phyloP scores from a whole-genome alignment of 139 green algal species.

The Micromonas commoda region DNA sequence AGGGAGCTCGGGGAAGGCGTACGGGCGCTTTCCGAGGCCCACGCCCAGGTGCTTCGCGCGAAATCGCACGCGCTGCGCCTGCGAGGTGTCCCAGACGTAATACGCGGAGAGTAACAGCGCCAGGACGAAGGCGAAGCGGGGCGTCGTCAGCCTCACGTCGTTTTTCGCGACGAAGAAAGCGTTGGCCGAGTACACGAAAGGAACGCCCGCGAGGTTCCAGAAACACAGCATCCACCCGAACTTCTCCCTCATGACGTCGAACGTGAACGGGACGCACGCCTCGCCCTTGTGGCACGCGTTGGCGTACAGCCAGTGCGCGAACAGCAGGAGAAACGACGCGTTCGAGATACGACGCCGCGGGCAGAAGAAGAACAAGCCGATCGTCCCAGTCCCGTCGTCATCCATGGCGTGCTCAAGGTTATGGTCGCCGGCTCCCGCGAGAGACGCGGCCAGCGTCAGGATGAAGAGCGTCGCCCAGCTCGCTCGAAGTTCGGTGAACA shows the following conservation, averaged over 20 bases:
- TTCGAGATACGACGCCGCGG: background rate
- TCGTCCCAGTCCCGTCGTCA: too few relatives aligned
- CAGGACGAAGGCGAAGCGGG: background rate
- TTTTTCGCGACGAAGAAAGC: background rate
- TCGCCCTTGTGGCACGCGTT: slow-evolving; percentile 26
- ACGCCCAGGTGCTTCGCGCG: background rate
- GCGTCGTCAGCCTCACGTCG: background rate
- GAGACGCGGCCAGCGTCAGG: background rate
- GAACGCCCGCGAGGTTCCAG: slow-evolving; percentile 22
- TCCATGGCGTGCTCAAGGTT: background rate
- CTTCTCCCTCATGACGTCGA: slow-evolving; percentile 16
- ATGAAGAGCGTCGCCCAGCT: slow-evolving; percentile 15
- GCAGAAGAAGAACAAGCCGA: too few relatives aligned
- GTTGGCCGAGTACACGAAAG: slow-evolving; percentile 7
- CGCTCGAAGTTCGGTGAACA: slow-evolving; percentile 5
- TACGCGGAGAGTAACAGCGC: too few relatives aligned
- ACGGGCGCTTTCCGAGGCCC: background rate
- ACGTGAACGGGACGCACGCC: slow-evolving; percentile 19
- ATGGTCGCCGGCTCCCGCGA: background rate
- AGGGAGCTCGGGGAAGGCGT: background rate
- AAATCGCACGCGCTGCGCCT: background rate
- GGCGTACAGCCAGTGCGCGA: slow-evolving; percentile 22
- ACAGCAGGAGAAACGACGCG: slow-evolving; percentile 5
- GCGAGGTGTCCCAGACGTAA: slow-evolving; percentile 25
- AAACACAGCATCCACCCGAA: slow-evolving; percentile 21